A percentile compares a stretch with the other conserved stretches of the same genome.
These are phyloP conservation scores for Scheffersomyces illinoinensis DNA, from an alignment of 1,139 yeast species.

Conservation along the genomic window DNA sequence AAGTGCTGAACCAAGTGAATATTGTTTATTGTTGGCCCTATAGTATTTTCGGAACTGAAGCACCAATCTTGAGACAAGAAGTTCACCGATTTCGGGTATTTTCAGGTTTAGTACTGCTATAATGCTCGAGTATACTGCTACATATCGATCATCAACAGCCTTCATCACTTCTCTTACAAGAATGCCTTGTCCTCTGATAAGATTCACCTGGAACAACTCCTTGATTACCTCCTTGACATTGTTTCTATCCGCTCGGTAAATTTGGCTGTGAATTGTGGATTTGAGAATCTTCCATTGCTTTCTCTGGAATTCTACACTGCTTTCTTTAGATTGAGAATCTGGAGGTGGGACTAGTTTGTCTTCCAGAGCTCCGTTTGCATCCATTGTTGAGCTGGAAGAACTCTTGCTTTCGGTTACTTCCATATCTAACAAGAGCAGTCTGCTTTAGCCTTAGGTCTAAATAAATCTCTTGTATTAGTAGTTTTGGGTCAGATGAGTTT, in stretches of 20 bases:
- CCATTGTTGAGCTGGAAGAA: background rate
- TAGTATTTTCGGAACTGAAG: conserved; percentile 61
- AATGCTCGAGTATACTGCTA: conserved; percentile 59
- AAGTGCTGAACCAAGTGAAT: conserved; percentile 41
- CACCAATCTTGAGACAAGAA: conserved; percentile 55
- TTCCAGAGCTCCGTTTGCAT: background rate
- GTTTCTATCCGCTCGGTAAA: conserved; percentile 45
- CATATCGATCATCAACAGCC: conserved; percentile 46
- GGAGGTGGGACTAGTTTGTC: background rate
- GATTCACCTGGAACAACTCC: conserved; percentile 53
- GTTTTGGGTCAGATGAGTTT: too few species aligned
- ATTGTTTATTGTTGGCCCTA: conserved; percentile 45
- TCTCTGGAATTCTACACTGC: conserved; percentile 44
- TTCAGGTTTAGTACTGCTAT: conserved; percentile 64
- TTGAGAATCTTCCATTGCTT: conserved; percentile 57
- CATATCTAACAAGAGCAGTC: background rate
- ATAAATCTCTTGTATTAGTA: too few species aligned
- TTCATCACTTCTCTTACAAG: conserved; percentile 58
- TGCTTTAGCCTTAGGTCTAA: too few species aligned
- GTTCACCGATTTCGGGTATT: conserved; percentile 68
- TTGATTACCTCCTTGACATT: conserved; percentile 52
- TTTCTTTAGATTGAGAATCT: background rate
- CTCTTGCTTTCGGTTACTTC: background rate
- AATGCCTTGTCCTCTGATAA: conserved; percentile 62
- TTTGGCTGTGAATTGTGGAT: conserved; percentile 45